Percentiles rank a stretch among this genome's conserved stretches.
phyloP scores from a whole-genome alignment of 2,329 filamentous ascomycete genomes.

The Tolypocladium paradoxum region DNA sequence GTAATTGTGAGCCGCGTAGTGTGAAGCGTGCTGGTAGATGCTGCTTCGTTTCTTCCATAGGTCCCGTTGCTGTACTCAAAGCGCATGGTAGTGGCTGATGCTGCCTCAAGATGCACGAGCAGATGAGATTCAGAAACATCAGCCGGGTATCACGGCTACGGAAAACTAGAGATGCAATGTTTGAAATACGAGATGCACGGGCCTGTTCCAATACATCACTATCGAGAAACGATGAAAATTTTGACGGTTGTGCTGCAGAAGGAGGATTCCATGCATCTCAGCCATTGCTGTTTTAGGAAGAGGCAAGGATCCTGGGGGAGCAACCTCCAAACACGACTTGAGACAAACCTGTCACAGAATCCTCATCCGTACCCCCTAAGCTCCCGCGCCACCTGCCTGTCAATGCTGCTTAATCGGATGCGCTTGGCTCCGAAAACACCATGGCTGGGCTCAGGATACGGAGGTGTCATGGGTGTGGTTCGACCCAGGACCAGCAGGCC shows the following conservation, averaged over 20 bases:
- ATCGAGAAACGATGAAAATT: neutral
- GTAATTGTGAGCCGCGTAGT: neutral
- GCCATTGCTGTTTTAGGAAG: neutral
- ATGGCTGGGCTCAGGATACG: neutral
- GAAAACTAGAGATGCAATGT: neutral
- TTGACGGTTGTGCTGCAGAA: neutral
- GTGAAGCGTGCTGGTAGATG: neutral
- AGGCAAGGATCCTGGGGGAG: neutral
- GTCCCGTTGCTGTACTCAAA: neutral
- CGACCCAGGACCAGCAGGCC: constrained; percentile 1
- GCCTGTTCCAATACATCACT: neutral
- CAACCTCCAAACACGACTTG: constrained; percentile 2
- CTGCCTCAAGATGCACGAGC: neutral
- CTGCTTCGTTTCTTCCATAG: neutral
- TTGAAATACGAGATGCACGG: neutral
- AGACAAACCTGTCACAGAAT: constrained; percentile 24
- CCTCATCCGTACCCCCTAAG: neutral
- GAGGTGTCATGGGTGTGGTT: neutral
- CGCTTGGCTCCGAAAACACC: constrained; percentile 4
- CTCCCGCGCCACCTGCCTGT: neutral
- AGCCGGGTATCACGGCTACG: neutral
- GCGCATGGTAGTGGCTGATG: neutral
- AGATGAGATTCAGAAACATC: neutral
- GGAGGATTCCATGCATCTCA: neutral
- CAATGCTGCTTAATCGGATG: constrained; percentile 7